Base-by-base conservation (phyloP, 768 basidiomycete genomes). In the Boletus bicolor region DNA sequence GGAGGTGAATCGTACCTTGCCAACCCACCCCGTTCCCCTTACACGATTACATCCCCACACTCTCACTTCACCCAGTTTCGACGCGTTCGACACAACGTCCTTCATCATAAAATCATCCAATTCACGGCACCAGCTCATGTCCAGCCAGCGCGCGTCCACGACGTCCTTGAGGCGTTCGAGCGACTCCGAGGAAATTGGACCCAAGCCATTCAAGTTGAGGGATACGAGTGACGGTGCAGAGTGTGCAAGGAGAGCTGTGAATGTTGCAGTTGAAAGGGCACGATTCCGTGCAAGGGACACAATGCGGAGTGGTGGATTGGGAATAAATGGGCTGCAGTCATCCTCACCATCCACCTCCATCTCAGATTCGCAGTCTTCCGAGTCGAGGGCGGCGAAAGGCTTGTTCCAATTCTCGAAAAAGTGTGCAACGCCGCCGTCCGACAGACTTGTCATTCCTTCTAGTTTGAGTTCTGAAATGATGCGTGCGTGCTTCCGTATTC, bases 21-120 rank as follows among this genome's bases (percentile, higher is more conserved):
- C 50, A 35, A 60, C 60, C 44, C 79, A 79, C 44, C 79, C 81
- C 3, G 67, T 71, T n/a, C 70, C 72, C 24, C 71, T 80, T 17
- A 84, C 60, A 7, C 72, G 69, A 59, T 78, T 82, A 57, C 82
- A 82, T 7, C 83, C 83, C 74, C 77, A 86, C 11, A 82, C 77
- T 53, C 74, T 80, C 60, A 86, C 64, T 36, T 76, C 74, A 53
- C 68, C 60, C 21, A 87, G 55, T 24, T 71, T 64, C 0, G 65
- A 49, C 51, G 80, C 79, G 1, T 65, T 71, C 12, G 80, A 75
- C 42, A 93, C 64, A 61, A 93, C 73, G 14, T 75, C 80, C 70
- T 90, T 87, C 58, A 98, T 73, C 4, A 88, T 77, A 64, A 89
- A 94, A 70, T 98, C 89, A 55, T 94, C 87, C 39, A 90, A 78